Evolutionary conservation across 257 asterid species (phyloP).

Genomic region (Solanum tarapatanum): DNA sequence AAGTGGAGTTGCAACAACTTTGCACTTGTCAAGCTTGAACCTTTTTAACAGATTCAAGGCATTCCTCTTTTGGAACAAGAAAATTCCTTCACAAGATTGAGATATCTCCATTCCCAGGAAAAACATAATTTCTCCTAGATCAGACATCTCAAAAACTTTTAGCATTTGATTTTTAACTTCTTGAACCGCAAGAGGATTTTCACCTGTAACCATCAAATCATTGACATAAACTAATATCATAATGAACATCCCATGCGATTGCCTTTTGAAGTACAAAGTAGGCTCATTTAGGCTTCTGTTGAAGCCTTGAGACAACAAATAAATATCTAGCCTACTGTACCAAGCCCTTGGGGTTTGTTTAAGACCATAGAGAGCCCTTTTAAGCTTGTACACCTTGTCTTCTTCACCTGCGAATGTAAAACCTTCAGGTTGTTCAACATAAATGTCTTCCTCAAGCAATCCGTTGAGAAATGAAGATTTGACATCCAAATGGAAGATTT

Average conservation of each 20-base stretch:
- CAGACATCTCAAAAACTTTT: neutral
- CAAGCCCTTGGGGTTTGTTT: neutral
- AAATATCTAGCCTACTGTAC: neutral
- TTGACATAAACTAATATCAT: too few species aligned
- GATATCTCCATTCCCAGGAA: neutral
- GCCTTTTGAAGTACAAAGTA: neutral
- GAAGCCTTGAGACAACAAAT: neutral
- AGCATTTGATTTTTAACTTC: neutral
- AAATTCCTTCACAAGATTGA: neutral
- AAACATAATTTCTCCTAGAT: neutral
- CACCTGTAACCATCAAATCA: neutral
- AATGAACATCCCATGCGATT: neutral
- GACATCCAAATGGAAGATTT: neutral
- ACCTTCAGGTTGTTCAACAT: neutral
- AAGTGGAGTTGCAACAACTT: neutral
- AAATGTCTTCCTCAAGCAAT: neutral
- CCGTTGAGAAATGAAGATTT: neutral
- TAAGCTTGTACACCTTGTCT: neutral
- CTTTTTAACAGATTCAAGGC: neutral
- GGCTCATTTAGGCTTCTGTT: neutral
- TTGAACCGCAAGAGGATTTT: too few species aligned
- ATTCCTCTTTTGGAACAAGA: neutral
- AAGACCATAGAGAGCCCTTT: neutral
- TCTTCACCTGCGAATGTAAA: neutral
- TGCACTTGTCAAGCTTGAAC: neutral